Conservation (phyloP, 2,329 filamentous ascomycete genomes). For the Camillea tinctor region DNA sequence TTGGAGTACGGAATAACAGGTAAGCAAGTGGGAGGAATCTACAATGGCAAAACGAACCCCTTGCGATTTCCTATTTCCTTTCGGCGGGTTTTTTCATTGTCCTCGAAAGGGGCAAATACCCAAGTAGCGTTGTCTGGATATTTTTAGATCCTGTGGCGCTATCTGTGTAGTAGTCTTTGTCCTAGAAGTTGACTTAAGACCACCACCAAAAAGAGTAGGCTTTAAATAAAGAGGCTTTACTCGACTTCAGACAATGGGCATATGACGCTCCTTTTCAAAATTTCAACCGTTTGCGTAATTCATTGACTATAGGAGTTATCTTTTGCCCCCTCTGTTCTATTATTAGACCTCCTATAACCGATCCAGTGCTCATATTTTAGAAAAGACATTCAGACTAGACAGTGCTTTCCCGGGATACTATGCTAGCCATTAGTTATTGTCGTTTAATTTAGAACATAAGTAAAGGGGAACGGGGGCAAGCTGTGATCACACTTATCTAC, state of each 20-base stretch:
- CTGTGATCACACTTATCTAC: neutral
- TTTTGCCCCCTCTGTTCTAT: slow-evolving; percentile 3
- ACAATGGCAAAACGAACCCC: slow-evolving; percentile 2
- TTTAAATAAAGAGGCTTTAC: neutral
- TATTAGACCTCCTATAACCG: neutral
- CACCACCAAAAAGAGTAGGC: slow-evolving; percentile 11
- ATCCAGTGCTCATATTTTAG: slow-evolving; percentile 38
- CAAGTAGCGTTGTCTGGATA: neutral
- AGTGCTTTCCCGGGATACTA: slow-evolving; percentile 50
- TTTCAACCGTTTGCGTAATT: slow-evolving; percentile 1
- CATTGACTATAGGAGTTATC: neutral
- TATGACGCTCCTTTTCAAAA: neutral
- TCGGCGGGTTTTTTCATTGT: slow-evolving; percentile 21
- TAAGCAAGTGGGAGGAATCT: neutral
- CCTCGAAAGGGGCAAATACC: slow-evolving; percentile 7
- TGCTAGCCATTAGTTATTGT: neutral
- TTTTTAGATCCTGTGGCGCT: neutral
- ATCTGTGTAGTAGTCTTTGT: slow-evolving; percentile 20
- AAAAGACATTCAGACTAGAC: slow-evolving; percentile 57
- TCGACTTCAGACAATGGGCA: neutral
- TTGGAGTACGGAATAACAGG: neutral
- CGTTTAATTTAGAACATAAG: neutral
- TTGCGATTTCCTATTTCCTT: slow-evolving; percentile 4
- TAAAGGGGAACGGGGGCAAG: neutral
- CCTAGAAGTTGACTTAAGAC: neutral